phyloP scores from a whole-genome alignment of 148 eudicot genomes.

The Rhododendron mucronatum region DNA sequence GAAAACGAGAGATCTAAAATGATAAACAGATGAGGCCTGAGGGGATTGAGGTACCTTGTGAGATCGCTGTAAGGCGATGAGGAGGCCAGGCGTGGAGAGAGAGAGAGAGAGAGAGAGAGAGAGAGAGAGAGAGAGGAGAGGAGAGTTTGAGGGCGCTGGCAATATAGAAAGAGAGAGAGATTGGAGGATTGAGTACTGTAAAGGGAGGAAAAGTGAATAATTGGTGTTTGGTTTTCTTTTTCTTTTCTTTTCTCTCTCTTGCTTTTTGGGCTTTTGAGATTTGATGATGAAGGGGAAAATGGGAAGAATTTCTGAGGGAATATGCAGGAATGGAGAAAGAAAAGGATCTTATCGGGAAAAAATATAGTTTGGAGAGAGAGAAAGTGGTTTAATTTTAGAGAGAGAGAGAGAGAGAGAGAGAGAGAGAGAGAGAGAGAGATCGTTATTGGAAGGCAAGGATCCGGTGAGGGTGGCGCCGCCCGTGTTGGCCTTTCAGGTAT shows the following conservation, averaged over 20 bases:
- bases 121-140: background rate
- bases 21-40: background rate
- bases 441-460: constrained; percentile 10
- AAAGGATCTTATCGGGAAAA: background rate
- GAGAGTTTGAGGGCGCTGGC: background rate
- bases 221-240: constrained; percentile 14
- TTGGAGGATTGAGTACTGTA: constrained; percentile 11
- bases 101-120: constrained; percentile 17
- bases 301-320: constrained; percentile 12
- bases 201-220: constrained; percentile 26
- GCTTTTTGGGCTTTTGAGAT: constrained; percentile 18
- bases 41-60: constrained; percentile 15
- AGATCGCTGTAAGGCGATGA: constrained; percentile 15
- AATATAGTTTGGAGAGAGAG: constrained; percentile 11
- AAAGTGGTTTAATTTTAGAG: constrained; percentile 4
- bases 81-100: background rate
- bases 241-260: constrained; percentile 15
- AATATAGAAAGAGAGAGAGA: constrained; percentile 3
- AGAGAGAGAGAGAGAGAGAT: background rate
- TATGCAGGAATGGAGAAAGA: constrained; percentile 14
- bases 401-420: background rate
- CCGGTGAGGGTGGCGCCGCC: constrained; percentile 21
- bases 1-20: constrained; percentile 11
- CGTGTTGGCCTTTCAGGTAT: constrained; percentile 12
- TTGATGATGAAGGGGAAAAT: constrained; percentile 8